phyloP scores from a whole-genome alignment of 1,284 basidiomycete genomes.

The Trametes versicolor region DNA sequence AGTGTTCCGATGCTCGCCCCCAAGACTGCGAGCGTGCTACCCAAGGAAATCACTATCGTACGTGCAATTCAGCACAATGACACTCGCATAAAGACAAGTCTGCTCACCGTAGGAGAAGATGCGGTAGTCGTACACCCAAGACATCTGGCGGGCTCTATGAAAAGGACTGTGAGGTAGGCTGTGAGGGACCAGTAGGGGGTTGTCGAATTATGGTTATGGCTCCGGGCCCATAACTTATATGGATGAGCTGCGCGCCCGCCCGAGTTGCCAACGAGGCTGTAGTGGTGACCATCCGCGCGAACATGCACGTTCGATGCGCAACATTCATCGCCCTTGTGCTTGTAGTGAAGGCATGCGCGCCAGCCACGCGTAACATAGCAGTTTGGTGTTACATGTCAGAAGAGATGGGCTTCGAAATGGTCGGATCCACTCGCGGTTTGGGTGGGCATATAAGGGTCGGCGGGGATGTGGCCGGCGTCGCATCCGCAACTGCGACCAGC shows the following conservation, averaged over 20 bases:
- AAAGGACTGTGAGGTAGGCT: not conserved
- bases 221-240: not conserved
- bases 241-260: not conserved
- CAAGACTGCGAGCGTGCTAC: conserved; percentile 1
- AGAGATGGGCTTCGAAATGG: not conserved
- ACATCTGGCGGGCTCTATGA: conserved; percentile 3
- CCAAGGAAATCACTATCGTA: conserved; percentile 3
- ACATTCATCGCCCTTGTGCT: not conserved
- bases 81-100: not conserved
- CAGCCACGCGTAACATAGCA: not conserved
- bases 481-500: not conserved
- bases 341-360: not conserved
- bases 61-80: not conserved
- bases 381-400: not conserved
- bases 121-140: conserved; percentile 15
- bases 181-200: not conserved
- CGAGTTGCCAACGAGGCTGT: not conserved
- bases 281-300: not conserved
- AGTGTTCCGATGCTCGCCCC: not conserved
- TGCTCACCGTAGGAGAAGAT: conserved; percentile 7
- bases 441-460: not conserved
- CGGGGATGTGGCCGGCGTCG: too few relatives aligned
- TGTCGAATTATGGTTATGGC: not conserved
- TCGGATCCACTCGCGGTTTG: not conserved
- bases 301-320: not conserved